phyloP scores from a whole-genome alignment of 73 alveolate species.

The Stentor roeselii region DNA sequence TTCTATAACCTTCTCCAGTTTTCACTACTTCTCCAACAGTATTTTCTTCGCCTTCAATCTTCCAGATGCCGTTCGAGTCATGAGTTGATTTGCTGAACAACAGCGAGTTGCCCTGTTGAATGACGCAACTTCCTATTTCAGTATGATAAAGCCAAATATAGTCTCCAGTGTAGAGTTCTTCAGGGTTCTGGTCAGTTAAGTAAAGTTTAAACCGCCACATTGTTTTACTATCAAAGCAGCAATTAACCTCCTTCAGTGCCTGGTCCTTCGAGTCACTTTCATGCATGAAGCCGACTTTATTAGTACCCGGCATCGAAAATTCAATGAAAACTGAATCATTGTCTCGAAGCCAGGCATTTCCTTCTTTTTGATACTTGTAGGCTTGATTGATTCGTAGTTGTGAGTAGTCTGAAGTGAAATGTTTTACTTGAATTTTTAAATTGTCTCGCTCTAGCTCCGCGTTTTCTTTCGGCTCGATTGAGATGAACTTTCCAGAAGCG shows the following conservation, averaged over 20 bases:
- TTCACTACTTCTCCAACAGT: neutral
- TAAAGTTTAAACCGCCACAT: neutral
- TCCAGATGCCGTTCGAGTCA: neutral
- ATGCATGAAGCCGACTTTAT: neutral
- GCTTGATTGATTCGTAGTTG: slow-evolving; percentile 44
- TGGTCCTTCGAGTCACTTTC: neutral
- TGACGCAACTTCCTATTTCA: neutral
- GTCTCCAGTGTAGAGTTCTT: neutral
- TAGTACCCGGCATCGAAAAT: neutral
- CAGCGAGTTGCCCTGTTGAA: neutral
- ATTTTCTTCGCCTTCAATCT: neutral
- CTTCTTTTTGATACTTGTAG: slow-evolving; percentile 53
- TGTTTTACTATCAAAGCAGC: neutral
- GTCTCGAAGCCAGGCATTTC: slow-evolving; percentile 21
- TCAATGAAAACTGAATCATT: neutral
- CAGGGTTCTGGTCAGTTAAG: neutral
- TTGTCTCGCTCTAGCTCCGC: slow-evolving; percentile 51
- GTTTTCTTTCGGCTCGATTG: slow-evolving; percentile 1
- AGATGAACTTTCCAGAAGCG: neutral
- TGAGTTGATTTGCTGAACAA: neutral
- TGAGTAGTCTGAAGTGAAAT: slow-evolving; percentile 38
- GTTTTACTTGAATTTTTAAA: slow-evolving; percentile 38
- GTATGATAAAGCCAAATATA: neutral
- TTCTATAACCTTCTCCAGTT: neutral
- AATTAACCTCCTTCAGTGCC: neutral